Evolutionary conservation across 345 rosid genomes (phyloP).

Genomic region (Rubroshorea leprosula): DNA sequence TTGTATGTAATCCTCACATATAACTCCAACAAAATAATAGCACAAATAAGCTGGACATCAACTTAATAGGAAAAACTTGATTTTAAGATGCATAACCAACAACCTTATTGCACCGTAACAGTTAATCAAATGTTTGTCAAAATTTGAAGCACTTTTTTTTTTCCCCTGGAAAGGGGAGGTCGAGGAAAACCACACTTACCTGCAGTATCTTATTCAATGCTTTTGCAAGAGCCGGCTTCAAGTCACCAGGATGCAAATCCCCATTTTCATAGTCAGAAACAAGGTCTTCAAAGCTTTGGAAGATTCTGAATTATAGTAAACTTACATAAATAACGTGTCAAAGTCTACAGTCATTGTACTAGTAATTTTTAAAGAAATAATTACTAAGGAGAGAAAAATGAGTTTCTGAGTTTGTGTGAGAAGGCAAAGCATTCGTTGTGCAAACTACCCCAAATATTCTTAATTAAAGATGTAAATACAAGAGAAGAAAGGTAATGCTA

Average conservation of each 20-base stretch:
- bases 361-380: not conserved
- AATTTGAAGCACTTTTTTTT: too few species aligned
- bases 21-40: too few species aligned
- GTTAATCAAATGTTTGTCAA: too few species aligned
- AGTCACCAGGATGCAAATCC: constrained; percentile 66
- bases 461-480: not conserved
- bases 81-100: too few species aligned
- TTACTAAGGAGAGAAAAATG: not conserved
- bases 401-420: not conserved
- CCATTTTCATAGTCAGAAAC: constrained; percentile 60
- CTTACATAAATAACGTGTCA: constrained; percentile 3
- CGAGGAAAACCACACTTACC: constrained; percentile 45
- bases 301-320: constrained; percentile 36
- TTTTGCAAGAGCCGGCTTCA: constrained; percentile 60
- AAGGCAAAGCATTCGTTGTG: not conserved
- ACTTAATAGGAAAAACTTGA: too few species aligned
- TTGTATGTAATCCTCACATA: not conserved
- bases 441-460: not conserved
- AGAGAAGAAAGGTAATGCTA: not conserved
- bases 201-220: constrained; percentile 66
- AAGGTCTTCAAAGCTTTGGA: constrained; percentile 57
- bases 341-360: not conserved
- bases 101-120: too few species aligned
- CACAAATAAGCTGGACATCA: too few species aligned
- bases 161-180: too few species aligned